phyloP scores from a whole-genome alignment of 2,329 filamentous ascomycete species.

The Ophiocordyceps camponoti-rufipedis region DNA sequence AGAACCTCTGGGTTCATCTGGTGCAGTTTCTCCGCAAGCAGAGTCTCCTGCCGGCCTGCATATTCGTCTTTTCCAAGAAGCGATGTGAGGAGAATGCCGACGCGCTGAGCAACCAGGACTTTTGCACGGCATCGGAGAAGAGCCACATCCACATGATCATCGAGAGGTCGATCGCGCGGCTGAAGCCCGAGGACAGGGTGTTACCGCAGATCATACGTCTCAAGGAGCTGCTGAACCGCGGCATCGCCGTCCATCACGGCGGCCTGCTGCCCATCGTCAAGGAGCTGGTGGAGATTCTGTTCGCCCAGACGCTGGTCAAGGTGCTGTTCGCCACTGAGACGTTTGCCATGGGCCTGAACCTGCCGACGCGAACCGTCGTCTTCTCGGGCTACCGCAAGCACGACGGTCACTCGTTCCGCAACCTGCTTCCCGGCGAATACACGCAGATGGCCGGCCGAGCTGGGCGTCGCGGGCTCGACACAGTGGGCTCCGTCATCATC shows the following conservation, averaged over 20 bases:
- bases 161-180: conserved; percentile 77
- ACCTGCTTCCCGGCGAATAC: conserved; percentile 85
- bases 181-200: conserved; percentile 76
- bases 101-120: conserved; percentile 86
- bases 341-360: conserved; percentile 93
- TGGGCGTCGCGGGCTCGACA: conserved; percentile 79
- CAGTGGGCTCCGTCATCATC: conserved; percentile 86
- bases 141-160: conserved; percentile 96
- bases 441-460: conserved; percentile 97
- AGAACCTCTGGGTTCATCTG: conserved; percentile 90
- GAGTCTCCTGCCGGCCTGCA: conserved; percentile 75
- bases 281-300: conserved; percentile 91
- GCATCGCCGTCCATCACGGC: conserved; percentile 91
- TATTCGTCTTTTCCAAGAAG: conserved; percentile 98
- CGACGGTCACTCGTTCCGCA: conserved; percentile 80
- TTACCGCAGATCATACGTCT: conserved; percentile 87
- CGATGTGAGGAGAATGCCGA: conserved; percentile 94
- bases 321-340: conserved; percentile 96
- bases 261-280: conserved; percentile 92
- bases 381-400: conserved; percentile 97
- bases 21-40: conserved; percentile 82
- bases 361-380: conserved; percentile 89
- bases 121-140: conserved; percentile 84
- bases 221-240: conserved; percentile 67
- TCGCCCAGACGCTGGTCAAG: conserved; percentile 88